Evolutionary conservation across 2,329 filamentous ascomycete species (phyloP).

Genomic region (Grosmannia huntii): DNA sequence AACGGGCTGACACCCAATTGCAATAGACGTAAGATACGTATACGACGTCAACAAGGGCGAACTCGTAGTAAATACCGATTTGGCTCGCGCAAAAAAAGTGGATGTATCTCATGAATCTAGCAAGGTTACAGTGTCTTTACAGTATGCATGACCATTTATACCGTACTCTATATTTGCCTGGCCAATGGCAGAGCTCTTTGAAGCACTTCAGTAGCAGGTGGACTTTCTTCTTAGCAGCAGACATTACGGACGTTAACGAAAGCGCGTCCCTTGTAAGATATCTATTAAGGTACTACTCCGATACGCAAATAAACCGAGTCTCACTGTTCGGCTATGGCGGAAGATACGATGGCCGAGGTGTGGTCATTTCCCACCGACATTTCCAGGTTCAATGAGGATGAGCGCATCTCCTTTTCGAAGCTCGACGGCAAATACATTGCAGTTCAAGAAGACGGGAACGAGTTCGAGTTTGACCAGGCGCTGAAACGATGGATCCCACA

Average conservation of each 20-base stretch:
- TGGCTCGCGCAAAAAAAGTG: too few relatives aligned
- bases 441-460: conserved; percentile 70
- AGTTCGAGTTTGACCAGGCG: conserved; percentile 68
- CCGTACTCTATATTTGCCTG: neutral
- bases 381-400: conserved; percentile 60
- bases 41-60: too few relatives aligned
- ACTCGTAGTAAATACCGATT: too few relatives aligned
- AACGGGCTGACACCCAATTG: too few relatives aligned
- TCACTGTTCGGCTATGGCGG: conserved; percentile 4
- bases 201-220: neutral
- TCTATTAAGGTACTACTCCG: neutral
- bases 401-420: conserved; percentile 78
- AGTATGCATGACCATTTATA: neutral
- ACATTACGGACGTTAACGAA: neutral
- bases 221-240: neutral
- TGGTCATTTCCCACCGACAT: conserved; percentile 45
- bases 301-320: neutral
- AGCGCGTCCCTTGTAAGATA: neutral
- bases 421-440: conserved; percentile 71
- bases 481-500: conserved; percentile 62
- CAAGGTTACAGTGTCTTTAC: neutral
- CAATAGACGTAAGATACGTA: too few relatives aligned
- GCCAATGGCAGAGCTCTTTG: neutral
- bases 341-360: conserved; percentile 14
- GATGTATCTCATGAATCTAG: neutral